Conservation (phyloP, 2,329 filamentous ascomycete species). For the Rhexocercosporidium sp. region DNA sequence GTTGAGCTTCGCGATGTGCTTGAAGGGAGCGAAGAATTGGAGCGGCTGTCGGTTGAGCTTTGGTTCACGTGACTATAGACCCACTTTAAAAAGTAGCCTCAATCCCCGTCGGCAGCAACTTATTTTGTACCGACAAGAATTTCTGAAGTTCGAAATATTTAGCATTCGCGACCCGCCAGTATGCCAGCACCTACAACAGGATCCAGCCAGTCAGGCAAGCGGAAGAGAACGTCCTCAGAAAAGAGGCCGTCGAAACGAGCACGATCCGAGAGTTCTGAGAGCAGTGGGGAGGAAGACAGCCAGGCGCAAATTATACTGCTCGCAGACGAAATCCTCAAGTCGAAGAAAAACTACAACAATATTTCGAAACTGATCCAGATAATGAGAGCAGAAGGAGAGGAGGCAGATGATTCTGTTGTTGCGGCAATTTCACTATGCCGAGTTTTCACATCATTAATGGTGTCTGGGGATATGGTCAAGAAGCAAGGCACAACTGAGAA, state of each 20-base stretch:
- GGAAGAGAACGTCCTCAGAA: conserved; percentile 58
- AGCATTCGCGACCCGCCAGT: conserved; percentile 22
- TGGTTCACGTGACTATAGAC: neutral
- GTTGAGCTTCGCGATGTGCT: conserved; percentile 43
- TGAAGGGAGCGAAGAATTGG: conserved; percentile 36
- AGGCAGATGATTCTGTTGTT: conserved; percentile 63
- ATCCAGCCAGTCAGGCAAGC: conserved; percentile 37
- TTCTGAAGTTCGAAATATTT: conserved; percentile 15
- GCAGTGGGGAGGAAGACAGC: conserved; percentile 56
- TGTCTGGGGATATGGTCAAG: conserved; percentile 71
- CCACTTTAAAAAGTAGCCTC: conserved; percentile 6
- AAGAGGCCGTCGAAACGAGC: conserved; percentile 51
- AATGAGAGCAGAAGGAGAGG: conserved; percentile 54
- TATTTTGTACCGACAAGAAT: conserved; percentile 1
- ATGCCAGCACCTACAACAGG: conserved; percentile 36
- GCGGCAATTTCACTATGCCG: conserved; percentile 84
- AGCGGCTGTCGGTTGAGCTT: conserved; percentile 30
- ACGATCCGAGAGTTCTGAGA: conserved; percentile 41
- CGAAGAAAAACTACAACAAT: conserved; percentile 90
- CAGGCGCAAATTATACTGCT: conserved; percentile 74
- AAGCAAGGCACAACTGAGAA: conserved; percentile 71
- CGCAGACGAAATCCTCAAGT: conserved; percentile 82
- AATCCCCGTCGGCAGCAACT: neutral
- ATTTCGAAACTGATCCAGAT: conserved; percentile 74
- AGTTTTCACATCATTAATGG: conserved; percentile 82